Percentiles rank a stretch among this genome's conserved stretches.
Conservation (phyloP, 768 basidiomycete genomes). For the Tulasnella sp. region DNA sequence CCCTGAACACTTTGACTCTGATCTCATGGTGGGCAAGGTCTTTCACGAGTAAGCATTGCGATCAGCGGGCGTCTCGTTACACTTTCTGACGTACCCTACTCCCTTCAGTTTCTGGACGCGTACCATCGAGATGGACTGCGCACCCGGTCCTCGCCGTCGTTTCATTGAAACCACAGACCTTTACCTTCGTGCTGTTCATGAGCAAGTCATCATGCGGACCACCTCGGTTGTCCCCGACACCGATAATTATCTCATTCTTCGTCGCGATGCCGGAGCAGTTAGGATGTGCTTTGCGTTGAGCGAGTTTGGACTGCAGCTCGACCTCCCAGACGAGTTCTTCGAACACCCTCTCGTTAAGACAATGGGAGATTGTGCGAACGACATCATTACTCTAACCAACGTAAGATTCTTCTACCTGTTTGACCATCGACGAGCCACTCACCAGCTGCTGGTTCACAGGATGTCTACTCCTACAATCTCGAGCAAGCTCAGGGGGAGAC, state of each 20-base stretch:
- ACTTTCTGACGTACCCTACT: neutral
- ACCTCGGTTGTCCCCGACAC: constrained; percentile 16
- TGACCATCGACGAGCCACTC: neutral
- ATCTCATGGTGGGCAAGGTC: constrained; percentile 1
- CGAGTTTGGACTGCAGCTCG: constrained; percentile 13
- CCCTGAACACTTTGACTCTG: neutral
- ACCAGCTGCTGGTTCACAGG: constrained; percentile 31
- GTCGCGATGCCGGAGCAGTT: constrained; percentile 22
- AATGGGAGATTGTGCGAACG: constrained; percentile 13
- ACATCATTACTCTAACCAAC: constrained; percentile 20
- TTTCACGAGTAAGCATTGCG: neutral
- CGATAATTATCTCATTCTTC: constrained; percentile 21
- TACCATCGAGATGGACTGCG: neutral
- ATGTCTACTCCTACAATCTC: constrained; percentile 43
- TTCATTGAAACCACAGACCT: constrained; percentile 22
- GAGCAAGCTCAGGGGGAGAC: constrained; percentile 22
- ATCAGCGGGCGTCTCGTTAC: neutral
- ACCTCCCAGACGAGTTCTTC: constrained; percentile 20
- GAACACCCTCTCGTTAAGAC: constrained; percentile 18
- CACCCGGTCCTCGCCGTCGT: constrained; percentile 3
- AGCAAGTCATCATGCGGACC: constrained; percentile 22
- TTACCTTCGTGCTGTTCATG: constrained; percentile 21
- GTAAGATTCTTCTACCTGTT: constrained; percentile 11
- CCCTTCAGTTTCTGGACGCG: constrained; percentile 1
- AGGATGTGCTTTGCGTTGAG: constrained; percentile 19